Conservation (phyloP, 495 filamentous ascomycete genomes). For the Trichoderma gamsii region DNA sequence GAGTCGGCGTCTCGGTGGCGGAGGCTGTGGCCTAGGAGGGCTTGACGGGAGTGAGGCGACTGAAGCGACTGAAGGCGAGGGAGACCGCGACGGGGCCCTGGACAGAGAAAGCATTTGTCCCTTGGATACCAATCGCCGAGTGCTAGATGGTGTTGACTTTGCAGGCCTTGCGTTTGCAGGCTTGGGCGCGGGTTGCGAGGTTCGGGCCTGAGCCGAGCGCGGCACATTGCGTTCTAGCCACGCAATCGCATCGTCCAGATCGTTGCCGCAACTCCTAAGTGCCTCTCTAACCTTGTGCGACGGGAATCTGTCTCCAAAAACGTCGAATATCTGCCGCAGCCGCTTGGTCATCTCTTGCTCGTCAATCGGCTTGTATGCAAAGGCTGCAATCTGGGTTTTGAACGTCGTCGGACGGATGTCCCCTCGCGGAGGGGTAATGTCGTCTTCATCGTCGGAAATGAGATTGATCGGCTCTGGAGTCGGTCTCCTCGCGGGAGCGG, state of each 20-base stretch:
- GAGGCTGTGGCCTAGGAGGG: constrained; percentile 30
- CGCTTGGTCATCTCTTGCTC: constrained; percentile 18
- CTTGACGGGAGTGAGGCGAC: constrained; percentile 1
- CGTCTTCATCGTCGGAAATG: constrained; percentile 27
- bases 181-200: constrained; percentile 21
- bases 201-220: constrained; percentile 20
- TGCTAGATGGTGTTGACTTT: too few species aligned
- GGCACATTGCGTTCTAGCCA: constrained; percentile 13
- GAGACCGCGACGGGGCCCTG: constrained; percentile 19
- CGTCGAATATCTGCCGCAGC: constrained; percentile 13
- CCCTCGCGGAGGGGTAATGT: constrained; percentile 9
- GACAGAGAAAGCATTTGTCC: constrained; percentile 23
- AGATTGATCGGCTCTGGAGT: constrained; percentile 25
- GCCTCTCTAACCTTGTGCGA: constrained; percentile 2
- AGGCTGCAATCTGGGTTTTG: constrained; percentile 12
- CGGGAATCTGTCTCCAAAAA: constrained; percentile 1
- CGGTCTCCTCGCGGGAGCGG: constrained; percentile 3
- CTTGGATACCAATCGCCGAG: constrained; percentile 6
- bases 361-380: constrained; percentile 11
- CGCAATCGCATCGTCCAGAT: constrained; percentile 10
- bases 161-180: not conserved
- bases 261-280: not conserved
- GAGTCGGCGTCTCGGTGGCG: constrained; percentile 36
- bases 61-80: constrained; percentile 21
- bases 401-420: constrained; percentile 17